Evolutionary conservation across 2,329 filamentous ascomycete genomes (phyloP).

Genomic region (Corynespora cassiicola): DNA sequence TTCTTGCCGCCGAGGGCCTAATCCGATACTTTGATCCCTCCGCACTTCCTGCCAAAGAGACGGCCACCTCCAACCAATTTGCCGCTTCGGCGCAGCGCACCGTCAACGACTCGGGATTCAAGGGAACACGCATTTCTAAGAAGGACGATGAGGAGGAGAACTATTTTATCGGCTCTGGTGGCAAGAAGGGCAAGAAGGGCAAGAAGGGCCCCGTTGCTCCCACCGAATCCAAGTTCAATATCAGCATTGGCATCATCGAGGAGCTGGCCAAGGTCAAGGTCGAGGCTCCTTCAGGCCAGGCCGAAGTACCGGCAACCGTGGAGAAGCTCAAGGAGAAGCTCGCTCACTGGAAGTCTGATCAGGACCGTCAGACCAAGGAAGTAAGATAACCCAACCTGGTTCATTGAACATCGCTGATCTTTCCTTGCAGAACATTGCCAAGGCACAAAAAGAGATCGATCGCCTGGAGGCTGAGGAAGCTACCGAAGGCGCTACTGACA

Average conservation of each 20-base stretch:
- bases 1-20: slow-evolving; percentile 84
- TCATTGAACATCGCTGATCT: slow-evolving; percentile 17
- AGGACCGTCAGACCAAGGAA: slow-evolving; percentile 86
- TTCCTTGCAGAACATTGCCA: slow-evolving; percentile 84
- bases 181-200: slow-evolving; percentile 88
- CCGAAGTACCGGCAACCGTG: slow-evolving; percentile 77
- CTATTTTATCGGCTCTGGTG: slow-evolving; percentile 75
- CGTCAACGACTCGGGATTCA: slow-evolving; percentile 82
- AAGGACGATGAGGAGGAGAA: slow-evolving; percentile 90
- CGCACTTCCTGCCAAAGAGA: slow-evolving; percentile 68
- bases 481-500: slow-evolving; percentile 60
- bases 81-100: slow-evolving; percentile 78
- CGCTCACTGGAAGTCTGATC: slow-evolving; percentile 87
- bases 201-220: slow-evolving; percentile 75
- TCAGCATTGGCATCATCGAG: slow-evolving; percentile 90
- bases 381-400: slow-evolving; percentile 60
- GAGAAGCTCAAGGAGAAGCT: slow-evolving; percentile 96
- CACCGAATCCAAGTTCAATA: slow-evolving; percentile 72
- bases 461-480: slow-evolving; percentile 76
- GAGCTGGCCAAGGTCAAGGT: slow-evolving; percentile 85
- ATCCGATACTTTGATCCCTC: slow-evolving; percentile 91
- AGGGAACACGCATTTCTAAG: slow-evolving; percentile 81
- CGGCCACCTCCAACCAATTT: slow-evolving; percentile 68
- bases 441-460: slow-evolving; percentile 95
- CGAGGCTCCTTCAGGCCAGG: slow-evolving; percentile 84